phyloP scores from a whole-genome alignment of 2,329 filamentous ascomycete species.

The Arthrocladium fulminans region DNA sequence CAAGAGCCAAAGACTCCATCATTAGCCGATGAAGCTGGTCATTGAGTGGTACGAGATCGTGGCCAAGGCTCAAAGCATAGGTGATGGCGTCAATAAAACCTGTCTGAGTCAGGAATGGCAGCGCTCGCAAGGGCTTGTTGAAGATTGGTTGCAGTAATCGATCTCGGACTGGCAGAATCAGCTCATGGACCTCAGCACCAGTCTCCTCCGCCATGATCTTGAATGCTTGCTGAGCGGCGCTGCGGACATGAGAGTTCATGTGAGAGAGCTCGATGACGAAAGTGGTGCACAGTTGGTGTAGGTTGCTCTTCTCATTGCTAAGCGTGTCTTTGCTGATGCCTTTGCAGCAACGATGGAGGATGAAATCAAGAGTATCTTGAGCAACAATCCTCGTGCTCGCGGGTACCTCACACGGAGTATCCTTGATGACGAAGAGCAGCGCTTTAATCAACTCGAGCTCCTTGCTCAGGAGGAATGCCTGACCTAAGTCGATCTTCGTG shows the following conservation, averaged over 20 bases:
- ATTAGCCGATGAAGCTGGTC: conserved; percentile 82
- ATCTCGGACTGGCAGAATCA: conserved; percentile 84
- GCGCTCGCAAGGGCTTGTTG: conserved; percentile 81
- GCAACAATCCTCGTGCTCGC: conserved; percentile 78
- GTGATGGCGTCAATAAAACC: conserved; percentile 97
- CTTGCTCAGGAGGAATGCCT: conserved; percentile 70
- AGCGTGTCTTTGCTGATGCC: conserved; percentile 72
- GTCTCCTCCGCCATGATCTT: conserved; percentile 71
- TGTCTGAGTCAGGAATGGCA: conserved; percentile 92
- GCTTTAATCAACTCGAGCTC: conserved; percentile 83
- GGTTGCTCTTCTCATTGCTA: conserved; percentile 54
- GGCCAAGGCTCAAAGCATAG: conserved; percentile 82
- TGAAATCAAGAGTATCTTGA: conserved; percentile 69
- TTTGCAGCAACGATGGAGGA: conserved; percentile 71
- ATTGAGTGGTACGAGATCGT: conserved; percentile 83
- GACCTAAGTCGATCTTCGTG: conserved; percentile 74
- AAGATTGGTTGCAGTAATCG: conserved; percentile 85
- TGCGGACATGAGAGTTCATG: conserved; percentile 90
- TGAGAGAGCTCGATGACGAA: conserved; percentile 85
- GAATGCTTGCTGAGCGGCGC: conserved; percentile 73
- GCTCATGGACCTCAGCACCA: conserved; percentile 71
- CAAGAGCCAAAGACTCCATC: conserved; percentile 85
- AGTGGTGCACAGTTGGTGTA: conserved; percentile 70
- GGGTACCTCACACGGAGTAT: conserved; percentile 89
- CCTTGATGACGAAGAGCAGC: conserved; percentile 96